Conservation (phyloP, 306 rosid species). For the Quillaja saponaria region DNA sequence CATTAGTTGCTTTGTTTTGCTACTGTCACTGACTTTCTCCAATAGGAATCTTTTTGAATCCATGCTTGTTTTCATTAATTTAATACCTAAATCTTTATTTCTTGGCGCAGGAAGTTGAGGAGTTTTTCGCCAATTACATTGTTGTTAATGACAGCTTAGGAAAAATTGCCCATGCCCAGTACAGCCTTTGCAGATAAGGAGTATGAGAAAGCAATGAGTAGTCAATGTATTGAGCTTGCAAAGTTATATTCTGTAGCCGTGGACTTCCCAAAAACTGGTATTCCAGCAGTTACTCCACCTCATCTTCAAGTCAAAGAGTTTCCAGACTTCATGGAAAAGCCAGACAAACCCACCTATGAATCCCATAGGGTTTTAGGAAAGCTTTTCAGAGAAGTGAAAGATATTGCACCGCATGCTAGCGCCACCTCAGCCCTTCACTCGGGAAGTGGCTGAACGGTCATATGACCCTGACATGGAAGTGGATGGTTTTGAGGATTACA, state of each 20-base stretch:
- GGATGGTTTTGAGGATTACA: constrained; percentile 60
- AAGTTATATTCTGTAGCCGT: constrained; percentile 67
- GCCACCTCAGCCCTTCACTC: constrained; percentile 42
- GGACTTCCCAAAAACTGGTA: constrained; percentile 83
- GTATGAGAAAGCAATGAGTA: constrained; percentile 53
- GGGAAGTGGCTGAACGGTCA: constrained; percentile 43
- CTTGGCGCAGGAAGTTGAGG: constrained; percentile 74
- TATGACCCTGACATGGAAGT: constrained; percentile 76
- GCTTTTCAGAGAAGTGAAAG: constrained; percentile 64
- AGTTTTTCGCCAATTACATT: constrained; percentile 61
- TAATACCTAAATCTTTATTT: too few species aligned
- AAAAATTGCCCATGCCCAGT: constrained; percentile 72
- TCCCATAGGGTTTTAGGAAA: constrained; percentile 70
- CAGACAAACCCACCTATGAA: constrained; percentile 47
- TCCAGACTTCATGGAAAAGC: constrained; percentile 90
- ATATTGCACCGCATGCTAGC: constrained; percentile 34
- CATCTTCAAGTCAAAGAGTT: constrained; percentile 49
- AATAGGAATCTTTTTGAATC: too few species aligned
- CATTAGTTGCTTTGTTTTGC: too few species aligned
- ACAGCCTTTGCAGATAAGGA: constrained; percentile 70
- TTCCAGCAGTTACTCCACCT: constrained; percentile 63
- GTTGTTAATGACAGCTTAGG: constrained; percentile 76
- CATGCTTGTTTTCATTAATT: constrained; percentile 1
- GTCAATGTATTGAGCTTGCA: constrained; percentile 62
- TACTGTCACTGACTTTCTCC: too few species aligned